phyloP scores from a whole-genome alignment of 192 early-diverging fungal genomes.

The Coemansia sp. region DNA sequence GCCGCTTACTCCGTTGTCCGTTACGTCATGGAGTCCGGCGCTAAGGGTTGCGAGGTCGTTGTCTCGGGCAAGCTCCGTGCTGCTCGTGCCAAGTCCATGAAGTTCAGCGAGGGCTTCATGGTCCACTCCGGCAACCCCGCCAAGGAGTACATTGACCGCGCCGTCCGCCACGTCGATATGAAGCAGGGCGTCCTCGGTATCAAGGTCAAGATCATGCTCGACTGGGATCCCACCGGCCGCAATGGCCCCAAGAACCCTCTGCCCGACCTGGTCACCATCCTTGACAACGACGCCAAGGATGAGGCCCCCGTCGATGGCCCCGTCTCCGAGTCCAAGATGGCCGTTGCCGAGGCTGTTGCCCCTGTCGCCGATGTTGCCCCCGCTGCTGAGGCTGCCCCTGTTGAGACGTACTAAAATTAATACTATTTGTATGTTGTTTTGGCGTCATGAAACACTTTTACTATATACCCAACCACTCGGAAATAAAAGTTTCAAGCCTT shows the following conservation, averaged over 20 bases:
- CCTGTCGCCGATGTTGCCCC: constrained; percentile 32
- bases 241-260: constrained; percentile 94
- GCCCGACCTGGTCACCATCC: constrained; percentile 94
- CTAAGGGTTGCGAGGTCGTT: constrained; percentile 99
- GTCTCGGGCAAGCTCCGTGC: constrained; percentile 99
- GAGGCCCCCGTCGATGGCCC: constrained; percentile 74
- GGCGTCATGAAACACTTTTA: constrained; percentile 17
- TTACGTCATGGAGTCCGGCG: constrained; percentile 99
- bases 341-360: constrained; percentile 29
- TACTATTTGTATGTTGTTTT: constrained; percentile 15
- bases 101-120: constrained; percentile 99
- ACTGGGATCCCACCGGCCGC: constrained; percentile 91
- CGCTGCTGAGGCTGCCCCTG: constrained; percentile 37
- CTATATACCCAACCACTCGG: constrained; percentile 7
- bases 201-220: constrained; percentile 99
- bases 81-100: constrained; percentile 99
- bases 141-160: constrained; percentile 92
- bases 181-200: constrained; percentile 99
- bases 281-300: constrained; percentile 81
- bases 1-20: constrained; percentile 99
- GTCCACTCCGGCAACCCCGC: constrained; percentile 99
- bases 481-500: constrained; percentile 13
- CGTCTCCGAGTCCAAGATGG: constrained; percentile 64
- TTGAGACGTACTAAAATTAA: constrained; percentile 53
- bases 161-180: constrained; percentile 96